A percentile compares a stretch with the other conserved stretches of the same genome.
Evolutionary conservation across 73 alveolate genomes (phyloP).

Genomic region (Paramecium biaurelia): DNA sequence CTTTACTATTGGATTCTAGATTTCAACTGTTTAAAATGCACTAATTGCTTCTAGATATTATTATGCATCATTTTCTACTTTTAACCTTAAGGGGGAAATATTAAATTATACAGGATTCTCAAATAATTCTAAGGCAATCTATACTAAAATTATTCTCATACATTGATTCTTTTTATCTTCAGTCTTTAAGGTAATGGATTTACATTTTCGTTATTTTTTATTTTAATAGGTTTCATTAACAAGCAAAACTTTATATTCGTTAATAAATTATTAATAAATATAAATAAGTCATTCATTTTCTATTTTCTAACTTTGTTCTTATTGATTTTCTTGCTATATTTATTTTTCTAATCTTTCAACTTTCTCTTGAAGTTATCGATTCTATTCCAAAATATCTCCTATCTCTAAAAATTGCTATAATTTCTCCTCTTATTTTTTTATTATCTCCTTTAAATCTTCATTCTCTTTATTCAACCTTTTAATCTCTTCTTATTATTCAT

Average conservation of each 20-base stretch:
- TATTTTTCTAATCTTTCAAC: background rate
- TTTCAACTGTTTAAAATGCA: background rate
- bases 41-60: background rate
- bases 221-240: background rate
- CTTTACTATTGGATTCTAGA: background rate
- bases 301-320: background rate
- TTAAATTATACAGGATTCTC: background rate
- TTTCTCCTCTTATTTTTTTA: background rate
- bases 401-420: background rate
- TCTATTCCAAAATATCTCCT: background rate
- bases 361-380: background rate
- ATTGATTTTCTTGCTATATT: background rate
- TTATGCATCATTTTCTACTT: constrained; percentile 21
- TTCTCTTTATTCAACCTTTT: background rate
- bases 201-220: background rate
- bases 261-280: background rate
- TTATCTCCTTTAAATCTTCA: background rate
- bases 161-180: background rate
- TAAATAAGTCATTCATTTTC: background rate
- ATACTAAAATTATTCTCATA: background rate
- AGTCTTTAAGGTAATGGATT: background rate
- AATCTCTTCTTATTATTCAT: background rate
- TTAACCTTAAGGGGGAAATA: background rate
- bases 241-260: constrained; percentile 17
- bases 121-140: background rate